Percentiles rank a stretch among this genome's conserved stretches.
Evolutionary conservation across 106 monocot genomes (phyloP).

Genomic region (Ottelia alismoides): DNA sequence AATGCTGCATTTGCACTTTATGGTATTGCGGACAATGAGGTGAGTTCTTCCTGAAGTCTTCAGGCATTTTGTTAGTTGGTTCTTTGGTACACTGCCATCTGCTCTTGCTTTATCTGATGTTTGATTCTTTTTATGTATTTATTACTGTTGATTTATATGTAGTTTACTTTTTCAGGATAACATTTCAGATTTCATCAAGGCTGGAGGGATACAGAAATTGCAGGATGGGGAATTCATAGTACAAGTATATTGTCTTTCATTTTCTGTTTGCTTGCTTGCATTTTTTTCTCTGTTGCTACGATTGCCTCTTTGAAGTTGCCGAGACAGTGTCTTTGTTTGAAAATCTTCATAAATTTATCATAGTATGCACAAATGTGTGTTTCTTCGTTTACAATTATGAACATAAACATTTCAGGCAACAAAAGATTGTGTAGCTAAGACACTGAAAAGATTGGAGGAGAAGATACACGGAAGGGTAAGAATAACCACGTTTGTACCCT

Average conservation of each 20-base stretch:
- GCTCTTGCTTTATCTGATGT: neutral
- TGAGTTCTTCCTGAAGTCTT: conserved; percentile 4
- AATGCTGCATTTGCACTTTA: conserved; percentile 97
- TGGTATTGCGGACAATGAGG: conserved; percentile 91
- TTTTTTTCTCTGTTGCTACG: neutral
- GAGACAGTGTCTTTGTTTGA: too few relatives aligned
- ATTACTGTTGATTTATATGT: too few relatives aligned
- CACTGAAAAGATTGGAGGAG: conserved; percentile 93
- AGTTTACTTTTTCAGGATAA: conserved; percentile 82
- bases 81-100: neutral
- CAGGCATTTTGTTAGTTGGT: neutral
- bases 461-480: conserved; percentile 92
- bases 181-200: conserved; percentile 79
- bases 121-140: neutral
- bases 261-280: neutral
- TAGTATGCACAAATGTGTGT: neutral
- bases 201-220: conserved; percentile 90
- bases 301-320: neutral
- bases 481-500: too few relatives aligned
- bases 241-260: conserved; percentile 35
- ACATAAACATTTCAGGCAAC: conserved; percentile 53
- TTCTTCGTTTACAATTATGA: neutral
- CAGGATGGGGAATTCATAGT: conserved; percentile 99
- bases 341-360: too few relatives aligned
- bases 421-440: conserved; percentile 99